Evolutionary conservation across 106 monocot species (phyloP).

Genomic region (Allium cepa): DNA sequence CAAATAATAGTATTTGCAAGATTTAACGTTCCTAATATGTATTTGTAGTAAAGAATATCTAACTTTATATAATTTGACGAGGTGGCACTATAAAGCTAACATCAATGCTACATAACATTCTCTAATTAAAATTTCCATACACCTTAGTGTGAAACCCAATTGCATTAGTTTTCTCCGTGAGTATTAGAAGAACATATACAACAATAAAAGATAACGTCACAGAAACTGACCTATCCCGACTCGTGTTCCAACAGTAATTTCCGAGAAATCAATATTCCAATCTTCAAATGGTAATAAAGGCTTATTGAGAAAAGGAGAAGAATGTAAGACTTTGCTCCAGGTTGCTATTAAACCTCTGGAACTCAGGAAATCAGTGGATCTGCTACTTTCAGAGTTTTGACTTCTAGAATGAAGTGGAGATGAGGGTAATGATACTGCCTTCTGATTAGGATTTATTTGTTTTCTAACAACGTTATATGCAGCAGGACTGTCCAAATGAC

Average conservation of each 20-base stretch:
- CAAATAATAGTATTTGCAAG: no score
- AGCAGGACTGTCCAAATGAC: constrained; percentile 25
- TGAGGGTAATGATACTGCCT: constrained; percentile 76
- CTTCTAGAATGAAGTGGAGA: constrained; percentile 64
- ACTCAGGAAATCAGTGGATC: constrained; percentile 30
- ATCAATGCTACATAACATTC: no score
- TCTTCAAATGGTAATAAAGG: constrained; percentile 77
- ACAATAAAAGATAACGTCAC: no score
- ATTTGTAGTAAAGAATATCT: no score
- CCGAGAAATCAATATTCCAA: constrained; percentile 87
- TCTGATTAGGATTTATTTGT: constrained; percentile 46
- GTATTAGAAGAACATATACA: no score
- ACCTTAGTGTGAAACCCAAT: no score
- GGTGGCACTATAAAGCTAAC: no score
- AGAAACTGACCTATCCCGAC: constrained; percentile 59
- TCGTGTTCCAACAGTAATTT: constrained; percentile 77
- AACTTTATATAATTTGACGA: no score
- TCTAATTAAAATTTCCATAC: no score
- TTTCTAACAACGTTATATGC: constrained; percentile 28
- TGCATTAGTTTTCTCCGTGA: no score
- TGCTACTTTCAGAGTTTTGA: constrained; percentile 28
- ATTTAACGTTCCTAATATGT: no score
- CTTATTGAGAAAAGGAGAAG: constrained; percentile 54
- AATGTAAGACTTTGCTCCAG: constrained; percentile 69
- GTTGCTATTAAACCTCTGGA: constrained; percentile 33